Percentiles rank a stretch among this genome's conserved stretches.
These are phyloP conservation scores for Boehmeria nivea DNA, from an alignment of 306 rosid genomes.

Conservation along the genomic window DNA sequence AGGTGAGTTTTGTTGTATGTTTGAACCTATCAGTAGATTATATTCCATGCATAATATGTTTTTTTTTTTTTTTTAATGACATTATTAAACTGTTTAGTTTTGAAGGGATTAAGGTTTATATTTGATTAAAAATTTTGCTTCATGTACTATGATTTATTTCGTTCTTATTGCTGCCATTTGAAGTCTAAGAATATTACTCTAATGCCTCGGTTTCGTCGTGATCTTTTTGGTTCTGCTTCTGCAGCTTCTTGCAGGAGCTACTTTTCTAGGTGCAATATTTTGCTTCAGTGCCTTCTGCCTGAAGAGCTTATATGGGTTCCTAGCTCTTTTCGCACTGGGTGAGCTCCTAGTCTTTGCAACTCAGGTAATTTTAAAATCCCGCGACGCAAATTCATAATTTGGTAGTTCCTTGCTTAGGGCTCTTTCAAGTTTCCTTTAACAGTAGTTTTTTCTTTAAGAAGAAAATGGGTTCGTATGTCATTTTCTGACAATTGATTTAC, in stretches of 20 bases:
- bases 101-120: neutral
- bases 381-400: slow-evolving; percentile 8
- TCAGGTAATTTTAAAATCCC: slow-evolving; percentile 48
- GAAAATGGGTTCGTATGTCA: neutral
- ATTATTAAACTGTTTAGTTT: neutral
- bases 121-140: neutral
- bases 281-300: slow-evolving; percentile 78
- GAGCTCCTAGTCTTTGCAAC: slow-evolving; percentile 79
- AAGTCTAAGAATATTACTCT: neutral
- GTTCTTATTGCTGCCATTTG: neutral
- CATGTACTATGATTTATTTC: neutral
- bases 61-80: no score
- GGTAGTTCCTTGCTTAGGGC: neutral
- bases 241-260: slow-evolving; percentile 85
- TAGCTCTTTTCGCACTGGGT: slow-evolving; percentile 66
- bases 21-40: neutral
- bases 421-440: neutral
- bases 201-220: neutral
- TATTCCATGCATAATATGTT: no score
- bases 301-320: slow-evolving; percentile 52
- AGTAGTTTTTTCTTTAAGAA: neutral
- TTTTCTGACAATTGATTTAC: neutral
- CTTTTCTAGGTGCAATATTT: slow-evolving; percentile 74
- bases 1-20: slow-evolving; percentile 43
- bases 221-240: slow-evolving; percentile 23